Evolutionary conservation across 192 early-diverging fungal species (phyloP), one percentile per base, ranked within the genome.

Genomic region (Coemansia sp.): DNA sequence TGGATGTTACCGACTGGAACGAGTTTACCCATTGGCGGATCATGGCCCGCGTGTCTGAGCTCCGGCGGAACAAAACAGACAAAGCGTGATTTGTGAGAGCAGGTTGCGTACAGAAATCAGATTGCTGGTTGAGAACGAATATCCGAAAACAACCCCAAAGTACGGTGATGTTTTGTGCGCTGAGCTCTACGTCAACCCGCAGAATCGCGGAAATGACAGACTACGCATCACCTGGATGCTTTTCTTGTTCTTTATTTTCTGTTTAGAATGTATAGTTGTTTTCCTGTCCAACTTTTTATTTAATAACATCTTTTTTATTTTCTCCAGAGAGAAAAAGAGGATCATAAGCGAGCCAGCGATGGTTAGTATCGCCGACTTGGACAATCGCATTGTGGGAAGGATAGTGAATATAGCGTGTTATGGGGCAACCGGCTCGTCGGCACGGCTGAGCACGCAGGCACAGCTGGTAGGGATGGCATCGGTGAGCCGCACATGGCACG

Each of bases 1-100:
- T 76, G 13, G 56, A 63, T 26, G 59, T 76, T 8, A 47, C 48
- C n/a, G 39, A 76, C 0, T 57, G 64, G 74, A 48, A 49, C 22
- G 60, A 62, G 39, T 66, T 70, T 59, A 61, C 27, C 24, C 41
- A 26, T 9, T 27, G 52, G 20, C 27, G 6, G 2, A 54, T 54
- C 27, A 16, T 54, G 27, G 22, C 52, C 10, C 20, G 26, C 2
- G 13, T 54, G 13, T 27, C 52, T 14, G 41, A 45, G 41, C 41
- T 35, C 32, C 7, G 32, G 9, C 32, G 8, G 32, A 7, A 35
- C 7, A 35, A 35, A 35, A 9, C 32, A 35, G 32, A 35, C 32
- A 35, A 35, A 1, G 32, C 32, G 32, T 35, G 32, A 35, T 35
- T 45, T 5, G 16, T 10, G 14, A 39, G 38, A 41, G 39, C 39